phyloP scores from a whole-genome alignment of 129 eudicot genomes.

The Arctium minus region DNA sequence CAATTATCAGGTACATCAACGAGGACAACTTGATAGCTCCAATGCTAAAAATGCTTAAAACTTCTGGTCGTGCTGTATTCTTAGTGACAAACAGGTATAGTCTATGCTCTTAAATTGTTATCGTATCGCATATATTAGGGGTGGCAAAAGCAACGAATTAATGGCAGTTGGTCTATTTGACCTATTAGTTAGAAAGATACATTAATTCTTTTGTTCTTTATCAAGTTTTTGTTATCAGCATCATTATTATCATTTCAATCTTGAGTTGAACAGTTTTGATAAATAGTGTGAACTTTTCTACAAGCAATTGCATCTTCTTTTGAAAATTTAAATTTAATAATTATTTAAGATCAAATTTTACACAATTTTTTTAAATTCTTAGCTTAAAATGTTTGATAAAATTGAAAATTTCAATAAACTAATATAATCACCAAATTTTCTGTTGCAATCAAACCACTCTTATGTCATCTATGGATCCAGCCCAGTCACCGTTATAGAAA shows the following conservation, averaged over 20 bases:
- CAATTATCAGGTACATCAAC: conserved; percentile 66
- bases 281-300: background rate
- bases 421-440: no score
- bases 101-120: conserved; percentile 4
- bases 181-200: background rate
- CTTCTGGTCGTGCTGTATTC: conserved; percentile 80
- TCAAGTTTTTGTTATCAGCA: background rate
- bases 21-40: conserved; percentile 73
- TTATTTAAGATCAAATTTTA: background rate
- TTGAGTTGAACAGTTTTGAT: conserved; percentile 9
- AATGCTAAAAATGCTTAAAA: conserved; percentile 85
- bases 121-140: background rate
- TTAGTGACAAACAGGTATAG: conserved; percentile 92
- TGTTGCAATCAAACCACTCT: no score
- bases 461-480: no score
- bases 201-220: background rate
- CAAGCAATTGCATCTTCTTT: background rate
- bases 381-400: background rate
- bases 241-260: background rate
- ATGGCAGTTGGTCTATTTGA: background rate
- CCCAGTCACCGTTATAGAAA: no score
- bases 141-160: background rate
- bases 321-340: background rate
- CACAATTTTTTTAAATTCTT: background rate
- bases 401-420: background rate